Evolutionary conservation across 345 rosid species (phyloP), one percentile per base, ranked within the genome.

Genomic region (Syzygium aqueum): DNA sequence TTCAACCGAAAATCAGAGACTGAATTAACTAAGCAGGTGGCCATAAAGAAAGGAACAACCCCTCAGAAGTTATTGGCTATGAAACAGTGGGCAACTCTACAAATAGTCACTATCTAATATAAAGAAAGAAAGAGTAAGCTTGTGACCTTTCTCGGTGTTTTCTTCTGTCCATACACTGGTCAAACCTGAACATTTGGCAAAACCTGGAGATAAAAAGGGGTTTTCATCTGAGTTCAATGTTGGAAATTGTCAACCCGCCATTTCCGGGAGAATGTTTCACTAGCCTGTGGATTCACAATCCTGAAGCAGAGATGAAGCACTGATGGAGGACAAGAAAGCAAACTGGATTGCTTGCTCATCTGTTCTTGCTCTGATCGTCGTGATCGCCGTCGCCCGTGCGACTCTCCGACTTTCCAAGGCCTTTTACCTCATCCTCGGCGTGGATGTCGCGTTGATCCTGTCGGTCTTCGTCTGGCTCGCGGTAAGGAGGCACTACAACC

Each of bases 261-360:
- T 67, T 52, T 37, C 54, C 53, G 9, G 84, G 43, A 73, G 2
- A 19, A 73, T 33, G 80, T 53, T 67, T 87, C 86, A 37, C 49
- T 33, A 30, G 17, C 78, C 43, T 17, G 78, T 67, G 78, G 78
- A 30, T 67, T 67, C 78, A 17, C 78, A 30, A 30, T 40, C 77
- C 67, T 27, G 25, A 21, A 33, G 25, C 85, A 17, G 67, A 53
- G 77, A 87, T 84, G 89, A 89, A 89, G 87, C 86, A 89, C 56
- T 91, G 91, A 96, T 96, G 99, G 99, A 94, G 92, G 94, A 95
- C 90, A 94, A 89, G 94, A 95, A 91, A 90, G 93, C 90, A 30
- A 91, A 93, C 53, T 90, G 93, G 86, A 86, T 92, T 57, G 93
- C 93, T 6, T 63, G 65, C 85, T 50, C 87, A 46, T 52, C 87